Evolutionary conservation across 345 rosid species (phyloP).

Genomic region (Leavenworthia alabamica): DNA sequence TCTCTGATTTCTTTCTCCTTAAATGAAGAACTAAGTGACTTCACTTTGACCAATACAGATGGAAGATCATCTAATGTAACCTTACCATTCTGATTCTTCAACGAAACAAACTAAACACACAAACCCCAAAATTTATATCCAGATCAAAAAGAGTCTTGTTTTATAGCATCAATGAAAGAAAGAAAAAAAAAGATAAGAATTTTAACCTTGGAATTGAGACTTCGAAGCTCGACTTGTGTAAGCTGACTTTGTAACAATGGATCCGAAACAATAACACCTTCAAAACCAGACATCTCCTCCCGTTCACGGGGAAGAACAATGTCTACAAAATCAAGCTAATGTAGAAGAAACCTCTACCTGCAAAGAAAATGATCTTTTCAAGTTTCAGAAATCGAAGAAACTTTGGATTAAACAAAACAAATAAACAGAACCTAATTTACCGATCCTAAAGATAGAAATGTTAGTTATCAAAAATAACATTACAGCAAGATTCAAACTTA

Average conservation of each 20-base stretch:
- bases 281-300: constrained; percentile 64
- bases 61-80: constrained; percentile 63
- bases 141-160: not conserved
- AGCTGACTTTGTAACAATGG: constrained; percentile 85
- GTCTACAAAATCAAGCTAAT: constrained; percentile 19
- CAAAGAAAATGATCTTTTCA: not conserved
- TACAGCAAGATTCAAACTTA: constrained; percentile 12
- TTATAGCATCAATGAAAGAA: not conserved
- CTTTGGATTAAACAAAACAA: not conserved
- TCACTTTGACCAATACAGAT: constrained; percentile 55
- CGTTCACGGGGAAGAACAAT: constrained; percentile 6
- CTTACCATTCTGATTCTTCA: constrained; percentile 58
- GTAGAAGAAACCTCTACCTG: not conserved
- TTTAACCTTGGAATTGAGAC: constrained; percentile 71
- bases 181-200: not conserved
- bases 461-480: not conserved
- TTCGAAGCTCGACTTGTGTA: constrained; percentile 85
- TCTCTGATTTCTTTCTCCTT: constrained; percentile 65
- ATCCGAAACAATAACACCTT: constrained; percentile 70
- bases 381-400: not conserved
- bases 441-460: constrained; percentile 16
- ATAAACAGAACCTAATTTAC: not conserved
- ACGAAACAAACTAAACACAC: constrained; percentile 43
- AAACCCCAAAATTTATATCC: not conserved
- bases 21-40: constrained; percentile 52